Percentiles rank a stretch among this genome's conserved stretches.
Conservation (phyloP, 441 rosid species). For the Populus hybrid region DNA sequence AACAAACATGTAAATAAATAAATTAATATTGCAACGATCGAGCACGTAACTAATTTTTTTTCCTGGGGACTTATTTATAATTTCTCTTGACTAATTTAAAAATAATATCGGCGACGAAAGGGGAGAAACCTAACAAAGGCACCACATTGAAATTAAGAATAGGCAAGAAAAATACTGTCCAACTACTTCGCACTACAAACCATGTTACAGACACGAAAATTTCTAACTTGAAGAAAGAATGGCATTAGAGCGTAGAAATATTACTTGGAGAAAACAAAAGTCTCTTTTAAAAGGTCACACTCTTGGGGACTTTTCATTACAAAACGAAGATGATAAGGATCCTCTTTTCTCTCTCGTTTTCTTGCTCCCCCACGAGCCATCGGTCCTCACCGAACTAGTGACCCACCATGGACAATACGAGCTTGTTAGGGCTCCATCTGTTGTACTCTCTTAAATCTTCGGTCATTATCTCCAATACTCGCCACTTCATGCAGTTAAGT, state of each 20-base stretch:
- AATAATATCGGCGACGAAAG: background rate
- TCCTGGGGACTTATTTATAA: too few species aligned
- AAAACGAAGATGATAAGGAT: background rate
- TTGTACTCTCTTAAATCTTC: background rate
- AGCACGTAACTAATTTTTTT: too few species aligned
- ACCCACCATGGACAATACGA: constrained; percentile 14
- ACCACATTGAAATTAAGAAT: background rate
- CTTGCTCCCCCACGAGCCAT: constrained; percentile 24
- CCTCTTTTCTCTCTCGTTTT: background rate
- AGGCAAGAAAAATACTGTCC: background rate
- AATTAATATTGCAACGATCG: too few species aligned
- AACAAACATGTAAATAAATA: too few species aligned
- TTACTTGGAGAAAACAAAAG: background rate
- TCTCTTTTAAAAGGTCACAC: background rate
- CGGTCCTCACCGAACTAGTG: constrained; percentile 19
- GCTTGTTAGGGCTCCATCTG: background rate
- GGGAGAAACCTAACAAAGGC: background rate
- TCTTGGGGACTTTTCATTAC: background rate
- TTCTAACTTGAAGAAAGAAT: constrained; percentile 12
- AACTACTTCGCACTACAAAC: background rate
- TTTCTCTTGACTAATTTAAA: background rate
- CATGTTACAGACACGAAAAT: constrained; percentile 5
- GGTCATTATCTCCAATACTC: constrained; percentile 17
- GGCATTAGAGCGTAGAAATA: constrained; percentile 17
- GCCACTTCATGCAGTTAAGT: background rate